Percentiles rank a stretch among this genome's conserved stretches.
These are phyloP conservation scores for Tylopilus sp. DNA, from an alignment of 768 basidiomycete species.

Conservation along the genomic window DNA sequence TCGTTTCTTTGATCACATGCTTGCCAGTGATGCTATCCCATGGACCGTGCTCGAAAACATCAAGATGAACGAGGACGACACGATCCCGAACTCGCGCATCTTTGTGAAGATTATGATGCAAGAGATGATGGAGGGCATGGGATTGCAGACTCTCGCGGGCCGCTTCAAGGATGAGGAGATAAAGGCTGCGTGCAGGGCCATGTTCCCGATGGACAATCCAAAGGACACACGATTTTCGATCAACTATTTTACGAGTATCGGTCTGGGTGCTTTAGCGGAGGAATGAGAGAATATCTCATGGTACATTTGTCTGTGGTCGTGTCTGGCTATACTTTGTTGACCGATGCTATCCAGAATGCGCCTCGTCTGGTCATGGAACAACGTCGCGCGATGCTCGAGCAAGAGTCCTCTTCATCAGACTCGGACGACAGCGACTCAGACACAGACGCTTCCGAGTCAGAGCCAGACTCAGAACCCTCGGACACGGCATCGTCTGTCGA, in stretches of 20 bases:
- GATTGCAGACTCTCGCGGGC: too few relatives aligned
- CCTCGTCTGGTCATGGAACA: too few relatives aligned
- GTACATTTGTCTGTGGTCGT: conserved; percentile 38
- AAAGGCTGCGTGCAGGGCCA: too few relatives aligned
- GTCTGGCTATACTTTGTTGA: background rate
- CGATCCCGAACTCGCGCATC: conserved; percentile 93
- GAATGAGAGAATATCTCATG: conserved; percentile 97
- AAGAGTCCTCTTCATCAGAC: conserved; percentile 43
- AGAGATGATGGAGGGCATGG: conserved; percentile 83
- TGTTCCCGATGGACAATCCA: too few relatives aligned
- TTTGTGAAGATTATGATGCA: conserved; percentile 96
- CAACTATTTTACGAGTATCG: too few relatives aligned
- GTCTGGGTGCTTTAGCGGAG: conserved; percentile 70
- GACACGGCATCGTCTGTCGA: conserved; percentile 37
- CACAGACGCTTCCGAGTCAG: conserved; percentile 37
- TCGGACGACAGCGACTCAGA: conserved; percentile 31
- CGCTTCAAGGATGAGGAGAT: too few relatives aligned
- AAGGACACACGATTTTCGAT: too few relatives aligned
- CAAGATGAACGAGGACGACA: conserved; percentile 96
- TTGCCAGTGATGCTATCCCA: conserved; percentile 82
- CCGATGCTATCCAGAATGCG: too few relatives aligned
- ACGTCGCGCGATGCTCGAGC: conserved; percentile 55
- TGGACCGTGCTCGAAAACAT: conserved; percentile 84
- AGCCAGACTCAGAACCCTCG: conserved; percentile 37
- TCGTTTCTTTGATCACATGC: conserved; percentile 95